Percentiles rank a stretch among this genome's conserved stretches.
phyloP scores from a whole-genome alignment of 2,329 filamentous ascomycete genomes.

The Juglanconis juglandina region DNA sequence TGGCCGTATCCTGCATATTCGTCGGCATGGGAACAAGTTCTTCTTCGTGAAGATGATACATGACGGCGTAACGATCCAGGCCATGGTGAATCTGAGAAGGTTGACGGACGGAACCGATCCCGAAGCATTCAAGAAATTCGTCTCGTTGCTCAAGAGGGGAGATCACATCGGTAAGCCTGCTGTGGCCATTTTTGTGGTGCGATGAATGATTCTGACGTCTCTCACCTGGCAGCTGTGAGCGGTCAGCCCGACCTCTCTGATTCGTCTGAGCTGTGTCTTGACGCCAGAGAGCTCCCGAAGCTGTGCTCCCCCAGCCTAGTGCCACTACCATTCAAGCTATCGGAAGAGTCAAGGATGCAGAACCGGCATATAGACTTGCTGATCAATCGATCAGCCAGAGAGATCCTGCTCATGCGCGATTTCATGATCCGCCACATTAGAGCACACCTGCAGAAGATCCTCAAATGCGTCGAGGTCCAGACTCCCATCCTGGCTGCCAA shows the following conservation, averaged over 20 bases:
- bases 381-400: conserved; percentile 64
- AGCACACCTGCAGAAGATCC: conserved; percentile 55
- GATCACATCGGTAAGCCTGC: conserved; percentile 73
- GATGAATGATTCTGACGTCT: conserved; percentile 1
- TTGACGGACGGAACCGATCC: conserved; percentile 32
- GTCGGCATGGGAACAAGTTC: conserved; percentile 71
- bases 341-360: conserved; percentile 69
- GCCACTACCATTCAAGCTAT: conserved; percentile 69
- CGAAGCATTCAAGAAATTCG: conserved; percentile 55
- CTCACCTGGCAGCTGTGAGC: conserved; percentile 53
- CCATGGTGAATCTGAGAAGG: conserved; percentile 66
- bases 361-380: conserved; percentile 85
- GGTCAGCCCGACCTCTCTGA: conserved; percentile 68
- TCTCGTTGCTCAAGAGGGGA: conserved; percentile 68
- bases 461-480: conserved; percentile 61
- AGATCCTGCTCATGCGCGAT: conserved; percentile 71
- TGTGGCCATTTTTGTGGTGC: conserved; percentile 17
- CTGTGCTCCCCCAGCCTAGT: conserved; percentile 77
- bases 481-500: conserved; percentile 82
- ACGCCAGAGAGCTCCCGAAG: conserved; percentile 63
- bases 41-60: conserved; percentile 79
- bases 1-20: conserved; percentile 68
- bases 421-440: conserved; percentile 66
- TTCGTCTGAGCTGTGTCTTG: conserved; percentile 73
- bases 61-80: conserved; percentile 69